phyloP scores from a whole-genome alignment of 805 yeast genomes.

The Candida chilensis region DNA sequence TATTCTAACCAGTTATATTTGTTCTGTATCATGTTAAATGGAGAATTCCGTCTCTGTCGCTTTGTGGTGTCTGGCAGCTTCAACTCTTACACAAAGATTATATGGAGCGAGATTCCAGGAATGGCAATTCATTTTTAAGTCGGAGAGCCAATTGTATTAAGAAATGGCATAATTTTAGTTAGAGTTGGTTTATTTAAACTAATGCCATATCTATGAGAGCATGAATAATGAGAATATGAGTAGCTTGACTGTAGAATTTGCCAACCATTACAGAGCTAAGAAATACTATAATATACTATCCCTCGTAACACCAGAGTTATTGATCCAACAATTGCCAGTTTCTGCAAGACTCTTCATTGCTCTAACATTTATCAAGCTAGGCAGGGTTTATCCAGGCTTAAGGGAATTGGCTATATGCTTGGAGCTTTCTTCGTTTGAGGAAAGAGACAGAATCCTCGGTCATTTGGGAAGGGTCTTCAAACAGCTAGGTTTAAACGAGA shows the following conservation, averaged over 20 bases:
- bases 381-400: conserved; percentile 12
- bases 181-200: too few relatives aligned
- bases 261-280: conserved; percentile 4
- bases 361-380: conserved; percentile 11
- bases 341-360: conserved; percentile 9
- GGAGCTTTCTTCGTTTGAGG: conserved; percentile 8
- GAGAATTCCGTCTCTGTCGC: too few relatives aligned
- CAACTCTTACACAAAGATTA: not conserved
- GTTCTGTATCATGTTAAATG: too few relatives aligned
- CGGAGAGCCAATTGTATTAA: not conserved
- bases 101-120: not conserved
- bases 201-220: too few relatives aligned
- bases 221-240: too few relatives aligned
- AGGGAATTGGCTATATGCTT: conserved; percentile 15
- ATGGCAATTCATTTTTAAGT: not conserved
- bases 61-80: too few relatives aligned
- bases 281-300: conserved; percentile 10
- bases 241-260: not conserved
- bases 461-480: conserved; percentile 10
- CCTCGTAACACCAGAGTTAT: conserved; percentile 4
- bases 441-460: conserved; percentile 7
- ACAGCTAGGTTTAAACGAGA: conserved; percentile 5
- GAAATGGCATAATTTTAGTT: not conserved
- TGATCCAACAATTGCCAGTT: conserved; percentile 2
- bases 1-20: too few relatives aligned